Percentiles rank a stretch among this genome's conserved stretches.
phyloP scores from a whole-genome alignment of 1,284 basidiomycete species.

The Termitomyces sp. region DNA sequence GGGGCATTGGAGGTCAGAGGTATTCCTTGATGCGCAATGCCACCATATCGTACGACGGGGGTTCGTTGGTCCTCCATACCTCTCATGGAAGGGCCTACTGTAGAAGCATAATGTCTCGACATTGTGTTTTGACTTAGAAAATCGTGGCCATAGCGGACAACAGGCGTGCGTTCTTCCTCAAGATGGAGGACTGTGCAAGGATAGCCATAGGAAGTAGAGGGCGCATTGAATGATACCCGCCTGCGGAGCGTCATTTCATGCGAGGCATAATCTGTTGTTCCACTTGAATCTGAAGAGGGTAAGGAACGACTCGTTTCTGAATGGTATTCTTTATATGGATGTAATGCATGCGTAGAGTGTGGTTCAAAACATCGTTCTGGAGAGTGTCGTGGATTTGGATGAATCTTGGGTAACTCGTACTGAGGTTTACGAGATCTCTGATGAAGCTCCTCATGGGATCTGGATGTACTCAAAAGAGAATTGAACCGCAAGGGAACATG shows the following conservation, averaged over 20 bases:
- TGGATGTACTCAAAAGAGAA: slow-evolving; percentile 3
- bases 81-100: slow-evolving; percentile 14
- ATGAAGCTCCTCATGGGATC: neutral
- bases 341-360: neutral
- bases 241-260: neutral
- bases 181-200: neutral
- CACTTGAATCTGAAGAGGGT: neutral
- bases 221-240: neutral
- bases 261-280: neutral
- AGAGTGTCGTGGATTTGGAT: neutral
- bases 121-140: neutral
- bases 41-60: slow-evolving; percentile 24
- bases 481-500: neutral
- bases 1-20: neutral
- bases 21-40: slow-evolving; percentile 1
- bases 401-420: neutral
- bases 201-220: neutral
- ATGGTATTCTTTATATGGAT: neutral
- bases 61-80: slow-evolving; percentile 26
- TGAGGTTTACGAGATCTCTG: slow-evolving; percentile 2
- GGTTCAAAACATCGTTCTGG: slow-evolving; percentile 1
- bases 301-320: slow-evolving; percentile 1
- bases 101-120: slow-evolving; percentile 13
- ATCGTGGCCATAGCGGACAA: neutral
- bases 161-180: slow-evolving; percentile 5